Evolutionary conservation across 1,284 basidiomycete species (phyloP).

Genomic region (Cutaneotrichosporon spelunceum): DNA sequence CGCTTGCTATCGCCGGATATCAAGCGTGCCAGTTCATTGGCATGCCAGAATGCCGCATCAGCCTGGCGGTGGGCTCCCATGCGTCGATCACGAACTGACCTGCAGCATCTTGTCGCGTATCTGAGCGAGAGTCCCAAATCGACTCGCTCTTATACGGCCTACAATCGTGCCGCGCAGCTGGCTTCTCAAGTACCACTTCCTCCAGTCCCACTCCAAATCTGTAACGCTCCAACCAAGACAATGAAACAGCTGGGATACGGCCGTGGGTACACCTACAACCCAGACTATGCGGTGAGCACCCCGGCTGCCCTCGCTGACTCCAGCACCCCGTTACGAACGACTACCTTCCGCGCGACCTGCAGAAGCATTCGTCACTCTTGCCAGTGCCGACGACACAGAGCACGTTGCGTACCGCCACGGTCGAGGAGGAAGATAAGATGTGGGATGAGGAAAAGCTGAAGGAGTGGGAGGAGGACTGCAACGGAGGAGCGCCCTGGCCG

Average conservation of each 20-base stretch:
- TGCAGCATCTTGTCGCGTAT: constrained; percentile 69
- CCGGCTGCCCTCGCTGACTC: neutral
- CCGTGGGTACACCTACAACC: constrained; percentile 73
- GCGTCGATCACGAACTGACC: neutral
- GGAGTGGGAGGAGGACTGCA: constrained; percentile 68
- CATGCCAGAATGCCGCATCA: constrained; percentile 64
- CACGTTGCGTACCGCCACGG: constrained; percentile 59
- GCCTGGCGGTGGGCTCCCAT: constrained; percentile 40
- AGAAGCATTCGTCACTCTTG: constrained; percentile 39
- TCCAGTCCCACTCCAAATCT: constrained; percentile 65
- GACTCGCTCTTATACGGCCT: constrained; percentile 72
- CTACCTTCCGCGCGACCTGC: constrained; percentile 54
- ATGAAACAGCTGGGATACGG: constrained; percentile 80
- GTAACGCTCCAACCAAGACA: constrained; percentile 81
- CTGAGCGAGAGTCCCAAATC: constrained; percentile 79
- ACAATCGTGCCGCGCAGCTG: constrained; percentile 65
- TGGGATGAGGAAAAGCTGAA: constrained; percentile 71
- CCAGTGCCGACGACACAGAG: constrained; percentile 24
- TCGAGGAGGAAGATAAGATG: constrained; percentile 58
- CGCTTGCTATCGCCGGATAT: constrained; percentile 70
- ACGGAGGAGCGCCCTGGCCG: constrained; percentile 64
- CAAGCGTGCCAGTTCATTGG: constrained; percentile 75
- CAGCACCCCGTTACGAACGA: constrained; percentile 67
- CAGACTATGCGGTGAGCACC: constrained; percentile 57
- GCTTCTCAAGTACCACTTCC: constrained; percentile 55